Evolutionary conservation across 805 yeast species (phyloP).

Genomic region (Cyberlindnera mississippiensis): DNA sequence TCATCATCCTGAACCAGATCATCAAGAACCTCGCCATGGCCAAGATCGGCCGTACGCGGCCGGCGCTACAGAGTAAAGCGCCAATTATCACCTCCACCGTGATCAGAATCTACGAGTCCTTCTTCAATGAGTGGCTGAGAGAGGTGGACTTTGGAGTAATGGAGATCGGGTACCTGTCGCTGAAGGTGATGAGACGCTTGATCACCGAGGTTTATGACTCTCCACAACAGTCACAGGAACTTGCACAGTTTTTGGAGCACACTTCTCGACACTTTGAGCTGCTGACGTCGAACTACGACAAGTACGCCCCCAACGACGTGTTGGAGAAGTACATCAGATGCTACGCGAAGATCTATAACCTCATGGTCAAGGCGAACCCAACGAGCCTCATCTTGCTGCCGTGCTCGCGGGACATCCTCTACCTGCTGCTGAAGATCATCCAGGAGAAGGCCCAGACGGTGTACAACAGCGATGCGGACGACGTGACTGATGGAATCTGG

Average conservation of each 20-base stretch:
- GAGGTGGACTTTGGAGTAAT: slow-evolving; percentile 46
- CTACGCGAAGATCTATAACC: slow-evolving; percentile 68
- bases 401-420: slow-evolving; percentile 54
- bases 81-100: slow-evolving; percentile 59
- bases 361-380: slow-evolving; percentile 56
- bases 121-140: slow-evolving; percentile 61
- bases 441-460: slow-evolving; percentile 61
- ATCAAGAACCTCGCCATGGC: slow-evolving; percentile 72
- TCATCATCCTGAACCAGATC: slow-evolving; percentile 70
- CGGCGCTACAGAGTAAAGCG: slow-evolving; percentile 69
- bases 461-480: slow-evolving; percentile 49
- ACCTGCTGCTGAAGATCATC: slow-evolving; percentile 55
- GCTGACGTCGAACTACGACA: slow-evolving; percentile 51
- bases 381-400: slow-evolving; percentile 69
- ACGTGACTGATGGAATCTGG: slow-evolving; percentile 61
- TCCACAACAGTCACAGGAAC: slow-evolving; percentile 55
- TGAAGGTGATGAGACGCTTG: slow-evolving; percentile 71
- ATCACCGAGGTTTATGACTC: slow-evolving; percentile 73
- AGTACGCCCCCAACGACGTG: slow-evolving; percentile 33
- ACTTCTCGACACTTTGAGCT: slow-evolving; percentile 57
- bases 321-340: slow-evolving; percentile 72
- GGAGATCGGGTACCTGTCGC: slow-evolving; percentile 73
- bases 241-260: slow-evolving; percentile 56
- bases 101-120: slow-evolving; percentile 52
- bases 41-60: slow-evolving; percentile 77